Base-by-base conservation (phyloP, 768 basidiomycete species). In the Boletus eberwhitei region DNA sequence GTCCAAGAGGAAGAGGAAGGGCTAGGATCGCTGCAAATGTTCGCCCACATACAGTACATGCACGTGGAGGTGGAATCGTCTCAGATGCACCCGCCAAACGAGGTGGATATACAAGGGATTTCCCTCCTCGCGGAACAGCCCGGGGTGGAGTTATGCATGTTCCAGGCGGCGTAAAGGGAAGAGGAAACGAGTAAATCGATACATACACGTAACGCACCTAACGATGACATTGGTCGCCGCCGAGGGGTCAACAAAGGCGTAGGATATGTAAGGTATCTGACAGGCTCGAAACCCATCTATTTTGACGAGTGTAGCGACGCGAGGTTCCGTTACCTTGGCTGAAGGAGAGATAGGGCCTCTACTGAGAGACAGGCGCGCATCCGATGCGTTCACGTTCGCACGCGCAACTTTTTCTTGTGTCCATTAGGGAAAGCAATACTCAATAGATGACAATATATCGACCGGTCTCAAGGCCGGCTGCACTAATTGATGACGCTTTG, bases 1-100 rank as follows among this genome's bases (percentile, higher is more conserved):
- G 70, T 26, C 37, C 64, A 5, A 65, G 70, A 41, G 69, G 70
- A 9, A 72, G 70, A 45, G 69, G 69, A 19, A 68, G 69, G 38
- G 64, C 52, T 9, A 63, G 70, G 49, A 70, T 70, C 22, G 64
- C 66, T 13, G 16, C 56, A 8, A 58, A 43, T 41, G 54, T 70
- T 45, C 61, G 58, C 16, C 36, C 59, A 2, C 59, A 56, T 31
- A 37, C 42, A 14, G 60, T 58, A 12, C 62, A 60, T 38, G 39
- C 37, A 5, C 64, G 46, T 34, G 55, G 51, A 35, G 54, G 29
- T 36, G 56, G 54, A 4, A 14, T 26, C 19, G 24, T 40, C n/a
- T n/a, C 51, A 16, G 52, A 58, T 21, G 24, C n/a, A 7, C 48
- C 37, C 21, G 11, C 12, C 32, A 48, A 40, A 22, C 47, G 45